Evolutionary conservation across 495 filamentous ascomycete species (phyloP), one percentile per base, ranked within the genome.

Genomic region (Parathielavia hyrcaniae): DNA sequence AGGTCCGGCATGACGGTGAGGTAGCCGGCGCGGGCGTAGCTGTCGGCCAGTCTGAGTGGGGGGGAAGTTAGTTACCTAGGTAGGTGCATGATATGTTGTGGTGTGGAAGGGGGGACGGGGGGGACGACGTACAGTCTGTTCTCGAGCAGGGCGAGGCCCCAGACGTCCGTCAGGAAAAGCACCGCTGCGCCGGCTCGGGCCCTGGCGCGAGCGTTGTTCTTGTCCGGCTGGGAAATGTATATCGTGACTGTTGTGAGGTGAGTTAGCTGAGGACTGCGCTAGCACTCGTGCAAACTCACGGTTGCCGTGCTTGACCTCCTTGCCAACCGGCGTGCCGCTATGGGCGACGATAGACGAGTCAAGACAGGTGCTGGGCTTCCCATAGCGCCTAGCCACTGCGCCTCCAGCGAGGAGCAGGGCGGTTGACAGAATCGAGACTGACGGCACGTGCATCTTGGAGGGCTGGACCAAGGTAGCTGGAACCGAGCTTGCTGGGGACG

Each of bases 11-110:
- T 79, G 22, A 89, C 71, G 54, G 83, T 83, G 36, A 88, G 77
- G 72, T 89, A 91, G 49, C 88, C 89, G 55, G 86, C 86, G 62
- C 80, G 79, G 53, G 88, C 88, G 67, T 83, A 88, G 67, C 83
- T 81, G 70, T 92, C 88, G 59, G 86, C 86, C 35, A 91, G 76
- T 35, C 77, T 81, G 41, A 26, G n/a, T n/a, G n/a, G n/a, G 46
- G 45, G 17, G 20, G 1, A 26, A 13, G 50, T 56, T 26, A 51
- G 30, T 26, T 30, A 34, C 32, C n/a, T n/a, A n/a, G n/a, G n/a
- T n/a, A 32, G 30, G 30, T n/a, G 16, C 26, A 30, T 30, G 26
- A 30, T 6, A 30, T 30, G 26, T 30, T 30, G 30, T 43, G 34
- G 19, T 16, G 34, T 35, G 34, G 36, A 19, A 26, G n/a, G 17